Base-by-base conservation (phyloP, 306 rosid genomes). In the Lathyrus aphaca region DNA sequence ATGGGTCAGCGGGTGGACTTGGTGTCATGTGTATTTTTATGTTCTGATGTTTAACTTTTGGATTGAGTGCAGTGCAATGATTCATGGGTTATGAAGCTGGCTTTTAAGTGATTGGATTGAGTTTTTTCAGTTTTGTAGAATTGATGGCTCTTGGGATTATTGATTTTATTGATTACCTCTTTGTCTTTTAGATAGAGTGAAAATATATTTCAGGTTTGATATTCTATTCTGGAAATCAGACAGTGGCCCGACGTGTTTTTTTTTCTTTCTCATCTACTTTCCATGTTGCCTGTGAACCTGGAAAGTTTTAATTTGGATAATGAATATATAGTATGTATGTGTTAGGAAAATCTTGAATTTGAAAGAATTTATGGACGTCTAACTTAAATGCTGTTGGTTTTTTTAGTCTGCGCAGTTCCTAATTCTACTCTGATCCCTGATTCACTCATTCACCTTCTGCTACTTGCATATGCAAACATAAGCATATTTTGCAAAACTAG, bases 341-440 rank as follows among this genome's bases (percentile, higher is more conserved):
- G 58, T 58, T 48, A 15, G 25, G 29, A 39, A 75, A 25, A 67
- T 66, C 15, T 44, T 46, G 56, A n/a, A 3, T 64, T 55, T 53
- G 49, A 44, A 16, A 44, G 30, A n/a, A 19, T 58, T 35, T 4
- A 44, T 48, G 30, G 43, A 38, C 29, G 30, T 64, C 13, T 7
- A 74, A n/a, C 17, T 7, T 74, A 5, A 18, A 32, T 19, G 48
- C 27, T 15, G 12, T 35, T 44, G 51, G 49, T 16, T 46, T 72
- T 51, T 51, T 35, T 46, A 32, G 39, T 60, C 49, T 46, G 13
- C 69, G 18, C 63, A 72, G 16, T 61, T 72, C 43, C 53, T 14
- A 19, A 48, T 53, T 49, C 62, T 14, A n/a, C 27, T 25, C 19
- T 61, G 25, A 14, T 43, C 61, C 12, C 39, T 73, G 57, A 10